Base-by-base conservation (phyloP, 371 early-diverging fungal genomes). In the Capniomyces stellatus region DNA sequence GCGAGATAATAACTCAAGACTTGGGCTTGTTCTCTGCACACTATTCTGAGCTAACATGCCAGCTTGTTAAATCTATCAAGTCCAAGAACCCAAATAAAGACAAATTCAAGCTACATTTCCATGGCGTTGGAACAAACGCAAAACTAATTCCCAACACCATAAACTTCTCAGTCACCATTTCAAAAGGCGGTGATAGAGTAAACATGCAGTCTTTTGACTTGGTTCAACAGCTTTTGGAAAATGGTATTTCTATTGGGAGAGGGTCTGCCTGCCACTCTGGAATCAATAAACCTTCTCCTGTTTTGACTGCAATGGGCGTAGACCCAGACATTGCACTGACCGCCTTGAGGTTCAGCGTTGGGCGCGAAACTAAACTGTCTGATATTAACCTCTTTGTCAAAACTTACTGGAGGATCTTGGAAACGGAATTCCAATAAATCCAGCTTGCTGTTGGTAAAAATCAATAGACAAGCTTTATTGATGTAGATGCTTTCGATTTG, bases 281-380 rank as follows among this genome's bases (percentile, higher is more conserved):
- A 21, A 46, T 29, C 22, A 13, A 98, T 19, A 98, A 98, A 69
- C 98, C 98, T 48, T 90, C 91, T 24, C 98, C 98, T 67, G 99
- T 98, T n/a, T 75, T 98, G 28, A 85, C 97, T 49, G 98, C 99
- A 24, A 71, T 99, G 28, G 99, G 99, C 35, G 90, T 93, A 15
- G 92, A 92, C 43, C 98, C 97, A 54, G 99, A 98, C 54, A 82
- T 91, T 77, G 98, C 98, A 18, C 98, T 98, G 63, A 87, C 88
- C 50, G 89, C 91, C 10, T 94, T 99, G 54, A 83, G 99, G 51
- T 99, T 98, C 66, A 98, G 99, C 50, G 86, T 99, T 58, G 98
- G 98, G 31, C 73, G 98, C 57, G 98, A 97, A 68, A 98, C 99
- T 27, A 96, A 93, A 10, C 86, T 93, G 55, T 79, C 81, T 52